Base-by-base conservation (phyloP, 2,329 filamentous ascomycete genomes). In the Hypoxylon sp. region DNA sequence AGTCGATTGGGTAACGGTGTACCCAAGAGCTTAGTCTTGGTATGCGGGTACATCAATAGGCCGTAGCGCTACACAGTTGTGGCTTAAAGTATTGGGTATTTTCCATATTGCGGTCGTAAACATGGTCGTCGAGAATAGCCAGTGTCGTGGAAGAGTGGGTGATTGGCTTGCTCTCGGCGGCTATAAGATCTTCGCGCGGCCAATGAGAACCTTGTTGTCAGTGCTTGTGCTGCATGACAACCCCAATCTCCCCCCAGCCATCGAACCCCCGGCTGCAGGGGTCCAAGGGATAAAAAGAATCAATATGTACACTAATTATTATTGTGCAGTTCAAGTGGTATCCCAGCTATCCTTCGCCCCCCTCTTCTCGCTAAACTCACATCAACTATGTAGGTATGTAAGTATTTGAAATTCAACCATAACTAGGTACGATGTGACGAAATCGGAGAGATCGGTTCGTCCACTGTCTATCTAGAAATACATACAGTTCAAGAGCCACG, bases 91-190 rank as follows among this genome's bases (percentile, higher is more conserved):
- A 74, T 74, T 76, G 74, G 73, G 53, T 61, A 67, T 59, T 64
- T 47, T 65, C 46, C 63, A 65, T 63, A 71, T 70, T 69, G 69
- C 59, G 73, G 69, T 57, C 64, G 66, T 19, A 52, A 67, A 61
- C 54, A 71, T 62, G 67, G 68, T 69, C 47, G 63, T 73, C 31
- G 63, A 73, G 63, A 73, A 74, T 73, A 73, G 72, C 66, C 70
- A 65, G 51, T 69, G 60, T 69, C 44, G 65, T 53, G 65, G 61
- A 57, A 61, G 63, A 64, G 47, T 29, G 50, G 33, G 72, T 76
- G 76, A 77, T 74, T 74, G 76, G 68, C 67, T 73, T 73, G 39
- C 70, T 64, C 22, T 59, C 55, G 76, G 77, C 77, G 77, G 77
- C 74, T 78, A 78, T 73, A 75, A 71, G 63, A 22, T 59, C 51